A percentile compares a stretch with the other conserved stretches of the same genome.
Conservation (phyloP, 1,284 basidiomycete genomes). For the Sparassis latifolia region DNA sequence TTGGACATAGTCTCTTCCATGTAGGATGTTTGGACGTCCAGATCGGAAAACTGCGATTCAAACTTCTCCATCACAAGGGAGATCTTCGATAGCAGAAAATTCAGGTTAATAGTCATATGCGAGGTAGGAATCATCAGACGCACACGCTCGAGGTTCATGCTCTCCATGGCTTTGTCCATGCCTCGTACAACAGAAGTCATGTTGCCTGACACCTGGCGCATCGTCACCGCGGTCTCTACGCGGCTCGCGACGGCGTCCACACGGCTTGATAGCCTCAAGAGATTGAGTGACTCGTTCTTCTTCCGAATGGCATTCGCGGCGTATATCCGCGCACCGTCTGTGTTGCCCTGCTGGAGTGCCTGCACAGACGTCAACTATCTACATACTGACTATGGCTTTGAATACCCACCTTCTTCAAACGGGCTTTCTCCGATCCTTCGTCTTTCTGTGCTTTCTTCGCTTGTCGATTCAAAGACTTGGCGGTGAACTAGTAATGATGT, state of each 20-base stretch:
- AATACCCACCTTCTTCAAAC: constrained; percentile 78
- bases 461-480: constrained; percentile 86
- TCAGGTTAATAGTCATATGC: background rate
- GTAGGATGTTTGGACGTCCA: constrained; percentile 97
- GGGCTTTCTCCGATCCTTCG: constrained; percentile 78
- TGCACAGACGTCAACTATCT: constrained; percentile 26
- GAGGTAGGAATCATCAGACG: background rate
- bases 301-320: constrained; percentile 98
- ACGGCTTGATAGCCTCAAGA: constrained; percentile 81
- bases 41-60: constrained; percentile 92
- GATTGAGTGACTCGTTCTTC: constrained; percentile 92
- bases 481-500: constrained; percentile 71
- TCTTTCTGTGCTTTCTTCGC: constrained; percentile 96
- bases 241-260: constrained; percentile 96
- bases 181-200: constrained; percentile 97
- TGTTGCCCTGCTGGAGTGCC: constrained; percentile 97
- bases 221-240: constrained; percentile 99
- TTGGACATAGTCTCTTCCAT: constrained; percentile 97
- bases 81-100: constrained; percentile 53
- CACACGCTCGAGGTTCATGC: constrained; percentile 96
- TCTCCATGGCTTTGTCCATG: constrained; percentile 99
- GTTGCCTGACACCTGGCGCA: constrained; percentile 90
- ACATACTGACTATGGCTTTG: background rate
- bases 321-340: constrained; percentile 97
- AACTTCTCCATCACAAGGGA: constrained; percentile 99